phyloP scores from a whole-genome alignment of 192 early-diverging fungal genomes.

The Mortierella claussenii region DNA sequence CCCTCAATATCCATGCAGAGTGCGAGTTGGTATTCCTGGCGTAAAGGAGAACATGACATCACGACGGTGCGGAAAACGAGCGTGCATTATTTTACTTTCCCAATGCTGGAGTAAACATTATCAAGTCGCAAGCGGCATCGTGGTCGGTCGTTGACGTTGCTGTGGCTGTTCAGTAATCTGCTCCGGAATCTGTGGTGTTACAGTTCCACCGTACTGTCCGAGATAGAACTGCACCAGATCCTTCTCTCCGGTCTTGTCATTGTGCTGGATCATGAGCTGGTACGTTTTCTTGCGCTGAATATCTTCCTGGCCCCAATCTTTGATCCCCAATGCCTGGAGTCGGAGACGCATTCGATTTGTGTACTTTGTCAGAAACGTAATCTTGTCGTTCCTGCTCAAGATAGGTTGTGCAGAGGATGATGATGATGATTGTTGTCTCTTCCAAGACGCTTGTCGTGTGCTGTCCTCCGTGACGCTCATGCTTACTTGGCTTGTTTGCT shows the following conservation, averaged over 20 bases:
- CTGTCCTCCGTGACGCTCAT: neutral
- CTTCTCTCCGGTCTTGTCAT: conserved; percentile 55
- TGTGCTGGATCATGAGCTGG: conserved; percentile 58
- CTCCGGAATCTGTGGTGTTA: neutral
- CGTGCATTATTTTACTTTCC: no score
- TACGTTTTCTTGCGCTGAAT: conserved; percentile 57
- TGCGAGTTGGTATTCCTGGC: no score
- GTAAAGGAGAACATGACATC: no score
- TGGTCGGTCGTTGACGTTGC: no score
- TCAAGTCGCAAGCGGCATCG: no score
- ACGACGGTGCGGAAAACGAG: no score
- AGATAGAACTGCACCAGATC: conserved; percentile 55
- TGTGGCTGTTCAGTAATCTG: neutral
- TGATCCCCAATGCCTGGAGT: conserved; percentile 34
- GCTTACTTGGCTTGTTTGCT: neutral
- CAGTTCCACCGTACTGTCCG: conserved; percentile 50
- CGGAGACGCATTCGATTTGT: conserved; percentile 51
- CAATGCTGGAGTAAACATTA: no score
- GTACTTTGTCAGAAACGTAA: conserved; percentile 48
- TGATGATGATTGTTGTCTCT: neutral
- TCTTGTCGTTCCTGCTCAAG: conserved; percentile 37
- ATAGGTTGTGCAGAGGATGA: conserved; percentile 22
- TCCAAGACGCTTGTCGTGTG: neutral
- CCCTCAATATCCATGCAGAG: no score
- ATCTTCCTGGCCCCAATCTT: conserved; percentile 52